Evolutionary conservation across 352 stramenopile species (phyloP).

Genomic region (Phytophthora crassamura): DNA sequence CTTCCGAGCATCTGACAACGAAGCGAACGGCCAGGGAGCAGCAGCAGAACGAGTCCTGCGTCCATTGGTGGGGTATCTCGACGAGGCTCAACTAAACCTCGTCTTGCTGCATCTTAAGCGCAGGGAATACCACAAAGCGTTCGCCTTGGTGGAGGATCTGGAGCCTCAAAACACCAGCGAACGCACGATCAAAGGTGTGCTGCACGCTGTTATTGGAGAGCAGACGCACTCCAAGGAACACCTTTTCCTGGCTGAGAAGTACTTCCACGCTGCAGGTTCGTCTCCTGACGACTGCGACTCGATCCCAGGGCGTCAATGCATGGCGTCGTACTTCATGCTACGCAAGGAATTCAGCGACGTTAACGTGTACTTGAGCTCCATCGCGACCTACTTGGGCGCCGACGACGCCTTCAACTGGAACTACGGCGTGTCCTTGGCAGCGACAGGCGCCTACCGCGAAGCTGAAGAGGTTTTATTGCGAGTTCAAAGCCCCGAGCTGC

Average conservation of each 20-base stretch:
- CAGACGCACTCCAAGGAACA: constrained; percentile 68
- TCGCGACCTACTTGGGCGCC: constrained; percentile 55
- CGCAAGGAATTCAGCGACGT: constrained; percentile 71
- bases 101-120: constrained; percentile 59
- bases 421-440: constrained; percentile 69
- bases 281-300: constrained; percentile 61
- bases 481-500: constrained; percentile 45
- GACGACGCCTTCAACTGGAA: constrained; percentile 86
- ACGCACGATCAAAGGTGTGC: constrained; percentile 61
- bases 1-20: constrained; percentile 42
- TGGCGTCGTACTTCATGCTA: constrained; percentile 74
- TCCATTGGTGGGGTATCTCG: constrained; percentile 47
- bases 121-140: constrained; percentile 55
- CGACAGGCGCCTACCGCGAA: constrained; percentile 49
- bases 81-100: constrained; percentile 65
- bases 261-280: constrained; percentile 63
- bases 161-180: constrained; percentile 53
- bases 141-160: constrained; percentile 63
- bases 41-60: constrained; percentile 30
- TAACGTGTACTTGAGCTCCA: constrained; percentile 76
- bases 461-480: constrained; percentile 64
- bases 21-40: constrained; percentile 6
- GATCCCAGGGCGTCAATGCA: constrained; percentile 72
- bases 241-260: constrained; percentile 77
- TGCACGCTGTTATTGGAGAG: constrained; percentile 69